Base-by-base conservation (phyloP, 371 early-diverging fungal species). In the Conidiobolus incongruus region DNA sequence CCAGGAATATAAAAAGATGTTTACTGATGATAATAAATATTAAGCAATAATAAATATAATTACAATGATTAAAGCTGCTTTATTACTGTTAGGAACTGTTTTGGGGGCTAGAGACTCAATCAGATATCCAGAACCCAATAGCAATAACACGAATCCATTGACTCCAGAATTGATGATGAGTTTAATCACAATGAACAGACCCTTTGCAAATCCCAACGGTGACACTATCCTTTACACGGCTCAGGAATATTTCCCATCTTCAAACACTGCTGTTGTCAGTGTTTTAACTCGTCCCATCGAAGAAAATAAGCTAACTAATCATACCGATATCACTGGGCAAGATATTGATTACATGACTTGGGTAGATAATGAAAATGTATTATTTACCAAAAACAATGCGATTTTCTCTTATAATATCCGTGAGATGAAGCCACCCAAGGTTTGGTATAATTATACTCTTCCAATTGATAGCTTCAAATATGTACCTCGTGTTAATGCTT, bases 291-390 rank as follows among this genome's bases (percentile, higher is more conserved):
- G 67, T 33, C 52, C 63, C 44, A 40, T 66, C 23, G 23, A 51
- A 13, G 46, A 41, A 5, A 30, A 30, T 0, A 42, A 52, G 29
- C 21, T 35, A n/a, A n/a, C 10, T 51, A 60, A 0, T 41, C 57
- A 35, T 42, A 47, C 28, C 35, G 66, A 45, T 68, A 67, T 7
- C 34, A 42, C 15, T 29, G 46, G 17, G 38, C 12, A 11, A 7
- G 38, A 11, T 48, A 46, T 5, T n/a, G n/a, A 53, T 50, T 36
- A 35, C 51, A 24, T 58, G 50, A 19, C 62, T 68, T 19, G 52
- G 69, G 51, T 72, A 63, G 47, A 52, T 69, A 44, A 68, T 66
- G 36, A 56, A 68, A 38, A 16, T 48, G 4, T 72, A 40, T 67
- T 67, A 1, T 69, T 58, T 33, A 49, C 65, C 23, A 56, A 62